Conservation (phyloP, 2,329 filamentous ascomycete genomes). For the Beauveria medogensis region DNA sequence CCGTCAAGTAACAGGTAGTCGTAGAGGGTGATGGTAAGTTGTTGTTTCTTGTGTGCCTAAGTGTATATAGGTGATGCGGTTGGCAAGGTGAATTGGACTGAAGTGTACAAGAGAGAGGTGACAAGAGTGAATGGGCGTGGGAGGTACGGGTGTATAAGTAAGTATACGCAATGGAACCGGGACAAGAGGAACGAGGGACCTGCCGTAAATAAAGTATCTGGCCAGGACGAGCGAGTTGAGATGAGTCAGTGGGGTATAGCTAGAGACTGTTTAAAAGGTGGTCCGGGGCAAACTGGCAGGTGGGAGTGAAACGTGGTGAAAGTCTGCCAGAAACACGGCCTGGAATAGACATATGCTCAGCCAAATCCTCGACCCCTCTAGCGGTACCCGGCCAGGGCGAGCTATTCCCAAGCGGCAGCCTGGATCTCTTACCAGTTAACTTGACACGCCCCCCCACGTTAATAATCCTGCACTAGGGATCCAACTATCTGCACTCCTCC, state of each 20-base stretch:
- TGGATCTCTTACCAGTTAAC: neutral
- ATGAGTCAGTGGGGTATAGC: conserved; percentile 10
- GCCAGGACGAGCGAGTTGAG: conserved; percentile 7
- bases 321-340: conserved; percentile 5
- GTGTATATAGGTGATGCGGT: neutral
- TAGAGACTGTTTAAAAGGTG: conserved; percentile 8
- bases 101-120: neutral
- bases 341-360: conserved; percentile 1
- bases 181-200: neutral
- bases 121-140: neutral
- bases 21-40: neutral
- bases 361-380: conserved; percentile 1
- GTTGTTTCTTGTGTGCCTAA: neutral
- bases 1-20: neutral
- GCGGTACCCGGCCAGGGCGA: conserved; percentile 4
- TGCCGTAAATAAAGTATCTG: conserved; percentile 7
- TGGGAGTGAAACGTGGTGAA: conserved; percentile 8
- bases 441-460: conserved; percentile 3
- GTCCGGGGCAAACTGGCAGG: conserved; percentile 4
- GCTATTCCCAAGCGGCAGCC: conserved; percentile 1
- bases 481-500: neutral
- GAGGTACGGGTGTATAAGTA: conserved; percentile 8
- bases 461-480: neutral
- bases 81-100: neutral
- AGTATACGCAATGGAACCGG: neutral